Evolutionary conservation across 192 early-diverging fungal genomes (phyloP).

Genomic region (Coemansia sp.): DNA sequence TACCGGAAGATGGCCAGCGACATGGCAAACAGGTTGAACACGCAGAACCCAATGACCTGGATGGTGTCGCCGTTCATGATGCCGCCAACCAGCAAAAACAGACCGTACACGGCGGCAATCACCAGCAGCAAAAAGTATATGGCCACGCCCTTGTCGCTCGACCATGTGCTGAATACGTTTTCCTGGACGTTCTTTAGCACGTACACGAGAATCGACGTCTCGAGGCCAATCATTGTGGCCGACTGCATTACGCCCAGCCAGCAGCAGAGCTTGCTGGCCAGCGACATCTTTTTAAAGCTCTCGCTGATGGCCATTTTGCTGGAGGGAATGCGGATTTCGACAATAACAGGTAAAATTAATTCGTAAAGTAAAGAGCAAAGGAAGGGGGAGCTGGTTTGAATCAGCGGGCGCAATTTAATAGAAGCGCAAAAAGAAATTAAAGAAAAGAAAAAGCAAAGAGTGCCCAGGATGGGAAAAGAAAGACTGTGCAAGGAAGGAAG

Average conservation of each 20-base stretch:
- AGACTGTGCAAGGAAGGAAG: neutral
- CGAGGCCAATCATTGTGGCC: constrained; percentile 30
- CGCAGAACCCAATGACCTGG: constrained; percentile 47
- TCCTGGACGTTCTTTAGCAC: constrained; percentile 40
- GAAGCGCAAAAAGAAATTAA: neutral
- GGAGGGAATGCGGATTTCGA: no score
- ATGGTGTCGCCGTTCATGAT: constrained; percentile 49
- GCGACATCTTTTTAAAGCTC: constrained; percentile 48
- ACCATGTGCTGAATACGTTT: constrained; percentile 45
- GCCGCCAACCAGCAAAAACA: constrained; percentile 42
- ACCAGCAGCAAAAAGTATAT: constrained; percentile 52
- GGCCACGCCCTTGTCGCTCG: constrained; percentile 49
- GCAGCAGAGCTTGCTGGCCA: constrained; percentile 32
- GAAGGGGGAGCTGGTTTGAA: no score
- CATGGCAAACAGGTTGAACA: constrained; percentile 48
- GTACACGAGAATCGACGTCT: constrained; percentile 35
- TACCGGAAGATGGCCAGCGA: constrained; percentile 47
- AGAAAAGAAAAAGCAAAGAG: neutral
- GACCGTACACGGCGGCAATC: constrained; percentile 33
- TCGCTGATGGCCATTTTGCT: constrained; percentile 52
- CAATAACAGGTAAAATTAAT: no score
- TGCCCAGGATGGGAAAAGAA: neutral
- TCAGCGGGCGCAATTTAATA: no score
- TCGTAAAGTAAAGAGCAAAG: no score
- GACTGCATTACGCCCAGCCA: constrained; percentile 38